Evolutionary conservation across 83 land plant species (phyloP).

Genomic region (Isoetes engelmannii): DNA sequence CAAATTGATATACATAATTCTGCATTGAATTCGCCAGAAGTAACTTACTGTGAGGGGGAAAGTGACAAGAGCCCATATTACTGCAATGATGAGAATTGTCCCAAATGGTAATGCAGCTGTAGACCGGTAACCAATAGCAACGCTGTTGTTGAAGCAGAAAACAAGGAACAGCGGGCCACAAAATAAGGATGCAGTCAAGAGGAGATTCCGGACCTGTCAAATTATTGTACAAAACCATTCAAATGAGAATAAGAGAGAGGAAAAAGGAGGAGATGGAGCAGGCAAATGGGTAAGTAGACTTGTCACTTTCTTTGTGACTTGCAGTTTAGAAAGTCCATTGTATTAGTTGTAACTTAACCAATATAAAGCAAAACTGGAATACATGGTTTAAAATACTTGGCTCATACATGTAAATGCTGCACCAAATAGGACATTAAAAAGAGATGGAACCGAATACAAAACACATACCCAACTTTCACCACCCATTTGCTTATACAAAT

Average conservation of each 20-base stretch:
- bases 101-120: constrained; percentile 59
- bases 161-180: constrained; percentile 28
- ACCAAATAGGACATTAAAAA: neutral
- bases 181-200: constrained; percentile 38
- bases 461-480: constrained; percentile 43
- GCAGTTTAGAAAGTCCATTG: no score
- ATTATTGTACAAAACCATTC: neutral
- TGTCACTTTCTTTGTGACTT: no score
- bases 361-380: neutral
- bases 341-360: no score
- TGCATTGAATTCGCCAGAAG: neutral
- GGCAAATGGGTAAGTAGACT: no score
- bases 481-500: constrained; percentile 40
- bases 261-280: no score
- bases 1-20: no score
- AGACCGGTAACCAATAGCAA: constrained; percentile 42
- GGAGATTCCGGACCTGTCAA: constrained; percentile 42
- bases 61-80: constrained; percentile 33
- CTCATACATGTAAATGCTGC: neutral
- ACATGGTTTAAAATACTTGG: neutral
- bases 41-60: constrained; percentile 21
- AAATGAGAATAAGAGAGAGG: no score
- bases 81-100: constrained; percentile 37
- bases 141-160: constrained; percentile 26
- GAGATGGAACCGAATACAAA: no score